phyloP scores from a whole-genome alignment of 2,329 filamentous ascomycete genomes.

The Seiridium cupressi region DNA sequence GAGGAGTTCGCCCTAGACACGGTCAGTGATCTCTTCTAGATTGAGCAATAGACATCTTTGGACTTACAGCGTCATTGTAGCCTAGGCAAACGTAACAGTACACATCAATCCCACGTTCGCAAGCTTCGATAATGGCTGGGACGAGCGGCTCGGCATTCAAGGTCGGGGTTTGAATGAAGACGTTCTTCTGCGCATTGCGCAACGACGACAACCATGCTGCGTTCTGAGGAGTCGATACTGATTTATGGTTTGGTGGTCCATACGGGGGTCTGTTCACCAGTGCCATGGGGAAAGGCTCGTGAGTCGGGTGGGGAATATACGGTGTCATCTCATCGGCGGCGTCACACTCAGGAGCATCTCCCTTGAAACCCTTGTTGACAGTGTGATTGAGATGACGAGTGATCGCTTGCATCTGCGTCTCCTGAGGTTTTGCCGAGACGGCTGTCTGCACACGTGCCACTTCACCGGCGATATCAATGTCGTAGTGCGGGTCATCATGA shows the following conservation, averaged over 20 bases:
- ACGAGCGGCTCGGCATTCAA: conserved; percentile 70
- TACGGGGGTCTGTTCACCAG: conserved; percentile 69
- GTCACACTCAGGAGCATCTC: conserved; percentile 52
- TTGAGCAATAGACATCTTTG: neutral
- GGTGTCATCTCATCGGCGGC: conserved; percentile 62
- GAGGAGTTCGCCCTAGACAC: conserved; percentile 64
- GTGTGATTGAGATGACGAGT: conserved; percentile 67
- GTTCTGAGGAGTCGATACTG: conserved; percentile 68
- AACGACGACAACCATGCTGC: conserved; percentile 71
- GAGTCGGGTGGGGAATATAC: conserved; percentile 54
- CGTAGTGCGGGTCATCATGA: conserved; percentile 61
- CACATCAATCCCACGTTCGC: conserved; percentile 66
- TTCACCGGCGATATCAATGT: conserved; percentile 58
- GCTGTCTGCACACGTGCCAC: conserved; percentile 58
- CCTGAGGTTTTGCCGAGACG: conserved; percentile 46
- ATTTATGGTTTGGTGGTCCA: conserved; percentile 60
- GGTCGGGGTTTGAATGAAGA: conserved; percentile 80
- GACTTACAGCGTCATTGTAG: conserved; percentile 67
- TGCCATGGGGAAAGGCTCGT: conserved; percentile 65
- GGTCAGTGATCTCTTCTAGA: neutral
- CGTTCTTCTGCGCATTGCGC: conserved; percentile 56
- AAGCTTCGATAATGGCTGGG: conserved; percentile 60
- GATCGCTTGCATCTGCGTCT: conserved; percentile 57
- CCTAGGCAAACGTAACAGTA: conserved; percentile 73
- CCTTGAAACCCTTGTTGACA: conserved; percentile 46